phyloP scores from a whole-genome alignment of 805 yeast genomes.

The Candida mattraensis region DNA sequence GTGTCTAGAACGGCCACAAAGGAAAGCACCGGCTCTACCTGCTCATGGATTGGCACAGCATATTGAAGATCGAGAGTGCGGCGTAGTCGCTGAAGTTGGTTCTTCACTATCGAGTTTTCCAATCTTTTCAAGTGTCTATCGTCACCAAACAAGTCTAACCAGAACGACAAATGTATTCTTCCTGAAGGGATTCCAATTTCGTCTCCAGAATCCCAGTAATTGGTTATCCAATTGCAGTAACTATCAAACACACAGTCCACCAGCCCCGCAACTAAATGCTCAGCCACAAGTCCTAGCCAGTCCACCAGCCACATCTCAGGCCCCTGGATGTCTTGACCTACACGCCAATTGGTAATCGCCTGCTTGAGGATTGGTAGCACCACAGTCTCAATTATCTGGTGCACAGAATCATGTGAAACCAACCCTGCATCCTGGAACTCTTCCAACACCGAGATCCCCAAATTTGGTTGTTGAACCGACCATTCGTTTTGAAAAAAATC shows the following conservation, averaged over 20 bases:
- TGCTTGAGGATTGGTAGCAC: conserved; percentile 39
- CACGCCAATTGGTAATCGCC: conserved; percentile 38
- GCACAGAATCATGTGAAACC: conserved; percentile 31
- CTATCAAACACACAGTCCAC: conserved; percentile 14
- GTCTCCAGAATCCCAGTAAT: conserved; percentile 19
- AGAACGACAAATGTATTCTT: conserved; percentile 26
- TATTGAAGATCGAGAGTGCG: conserved; percentile 1
- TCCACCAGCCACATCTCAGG: conserved; percentile 30
- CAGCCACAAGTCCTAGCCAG: conserved; percentile 24
- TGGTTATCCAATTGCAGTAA: conserved; percentile 23
- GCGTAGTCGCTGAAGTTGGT: conserved; percentile 45
- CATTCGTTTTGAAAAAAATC: conserved; percentile 34
- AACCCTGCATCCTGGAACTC: conserved; percentile 29
- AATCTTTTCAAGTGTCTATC: conserved; percentile 20
- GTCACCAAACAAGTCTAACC: conserved; percentile 36
- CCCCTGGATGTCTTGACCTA: conserved; percentile 17
- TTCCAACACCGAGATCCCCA: conserved; percentile 41
- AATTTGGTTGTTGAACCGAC: conserved; percentile 39
- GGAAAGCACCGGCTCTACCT: not conserved
- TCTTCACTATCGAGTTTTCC: conserved; percentile 47
- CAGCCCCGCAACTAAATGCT: conserved; percentile 16
- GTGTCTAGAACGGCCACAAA: conserved; percentile 9
- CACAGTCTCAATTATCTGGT: conserved; percentile 30
- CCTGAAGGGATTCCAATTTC: conserved; percentile 7
- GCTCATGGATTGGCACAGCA: not conserved